phyloP scores from a whole-genome alignment of 140 eudicot genomes.

The Erigeron philadelphicus region DNA sequence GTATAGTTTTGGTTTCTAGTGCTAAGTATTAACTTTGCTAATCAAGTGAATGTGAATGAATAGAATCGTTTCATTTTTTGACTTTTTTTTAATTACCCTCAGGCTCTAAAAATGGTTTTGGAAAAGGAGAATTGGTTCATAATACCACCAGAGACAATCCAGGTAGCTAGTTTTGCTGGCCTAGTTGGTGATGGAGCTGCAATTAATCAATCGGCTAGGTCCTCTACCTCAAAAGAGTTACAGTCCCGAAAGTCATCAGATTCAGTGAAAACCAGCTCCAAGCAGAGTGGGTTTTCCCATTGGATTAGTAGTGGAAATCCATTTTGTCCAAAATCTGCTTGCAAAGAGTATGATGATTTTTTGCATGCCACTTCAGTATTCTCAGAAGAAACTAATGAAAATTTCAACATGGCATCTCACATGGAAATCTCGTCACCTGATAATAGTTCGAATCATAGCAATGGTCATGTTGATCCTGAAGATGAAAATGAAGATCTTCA shows the following conservation, averaged over 20 bases:
- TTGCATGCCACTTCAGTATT: conserved; percentile 29
- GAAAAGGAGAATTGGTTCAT: conserved; percentile 80
- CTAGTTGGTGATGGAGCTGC: conserved; percentile 97
- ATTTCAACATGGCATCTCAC: conserved; percentile 17
- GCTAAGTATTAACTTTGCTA: conserved; percentile 7
- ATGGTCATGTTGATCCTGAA: conserved; percentile 55
- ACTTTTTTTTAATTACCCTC: conserved; percentile 13
- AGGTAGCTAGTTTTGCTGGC: conserved; percentile 83
- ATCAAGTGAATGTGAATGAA: conserved; percentile 1
- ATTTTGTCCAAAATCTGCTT: conserved; percentile 44
- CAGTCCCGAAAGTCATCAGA: conserved; percentile 35
- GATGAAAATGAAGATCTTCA: conserved; percentile 96
- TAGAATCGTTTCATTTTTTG: not conserved
- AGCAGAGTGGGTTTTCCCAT: conserved; percentile 59
- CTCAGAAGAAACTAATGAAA: conserved; percentile 36
- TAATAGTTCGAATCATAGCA: conserved; percentile 39
- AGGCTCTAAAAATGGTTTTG: conserved; percentile 94
- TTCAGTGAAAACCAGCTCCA: conserved; percentile 41
- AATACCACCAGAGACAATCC: conserved; percentile 71
- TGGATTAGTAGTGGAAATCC: conserved; percentile 69
- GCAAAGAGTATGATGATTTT: conserved; percentile 45
- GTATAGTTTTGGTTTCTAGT: conserved; percentile 13
- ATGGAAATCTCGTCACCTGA: conserved; percentile 24
- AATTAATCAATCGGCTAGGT: conserved; percentile 41
- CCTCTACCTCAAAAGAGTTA: conserved; percentile 34